Conservation (phyloP, 441 rosid species). For the Eugenia klotzschiana region DNA sequence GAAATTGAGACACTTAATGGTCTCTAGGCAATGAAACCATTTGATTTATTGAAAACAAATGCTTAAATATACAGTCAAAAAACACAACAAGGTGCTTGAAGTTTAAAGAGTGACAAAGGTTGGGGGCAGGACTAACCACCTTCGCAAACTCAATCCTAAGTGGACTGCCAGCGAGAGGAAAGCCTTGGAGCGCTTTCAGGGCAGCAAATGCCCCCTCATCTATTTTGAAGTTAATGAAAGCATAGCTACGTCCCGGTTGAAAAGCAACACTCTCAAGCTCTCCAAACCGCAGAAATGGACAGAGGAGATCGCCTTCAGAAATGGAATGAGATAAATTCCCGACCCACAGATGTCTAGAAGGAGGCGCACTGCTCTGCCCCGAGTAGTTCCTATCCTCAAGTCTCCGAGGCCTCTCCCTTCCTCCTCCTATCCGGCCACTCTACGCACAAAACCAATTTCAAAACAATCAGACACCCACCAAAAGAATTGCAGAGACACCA, state of each 20-base stretch:
- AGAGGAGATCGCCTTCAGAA: conserved; percentile 37
- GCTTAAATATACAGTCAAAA: neutral
- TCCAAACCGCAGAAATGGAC: conserved; percentile 47
- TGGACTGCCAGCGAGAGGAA: conserved; percentile 66
- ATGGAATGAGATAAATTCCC: conserved; percentile 71
- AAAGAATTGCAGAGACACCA: neutral
- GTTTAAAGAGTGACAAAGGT: conserved; percentile 6
- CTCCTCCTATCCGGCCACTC: conserved; percentile 35
- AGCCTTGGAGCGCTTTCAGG: conserved; percentile 58
- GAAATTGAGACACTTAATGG: neutral
- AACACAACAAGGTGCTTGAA: neutral
- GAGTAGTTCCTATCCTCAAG: conserved; percentile 11
- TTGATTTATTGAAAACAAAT: neutral
- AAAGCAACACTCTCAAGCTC: conserved; percentile 76
- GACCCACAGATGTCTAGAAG: conserved; percentile 88
- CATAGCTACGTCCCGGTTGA: conserved; percentile 76
- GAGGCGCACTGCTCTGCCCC: conserved; percentile 29
- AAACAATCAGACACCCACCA: neutral
- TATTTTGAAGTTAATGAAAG: conserved; percentile 47
- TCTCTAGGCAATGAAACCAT: neutral
- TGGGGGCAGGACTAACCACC: conserved; percentile 78
- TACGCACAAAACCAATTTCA: conserved; percentile 4
- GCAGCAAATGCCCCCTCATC: conserved; percentile 76
- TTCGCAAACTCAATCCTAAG: conserved; percentile 93
- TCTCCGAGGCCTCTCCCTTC: conserved; percentile 39